Evolutionary conservation across 108 stramenopile species (phyloP).

Genomic region (Cylindrotheca closterium): DNA sequence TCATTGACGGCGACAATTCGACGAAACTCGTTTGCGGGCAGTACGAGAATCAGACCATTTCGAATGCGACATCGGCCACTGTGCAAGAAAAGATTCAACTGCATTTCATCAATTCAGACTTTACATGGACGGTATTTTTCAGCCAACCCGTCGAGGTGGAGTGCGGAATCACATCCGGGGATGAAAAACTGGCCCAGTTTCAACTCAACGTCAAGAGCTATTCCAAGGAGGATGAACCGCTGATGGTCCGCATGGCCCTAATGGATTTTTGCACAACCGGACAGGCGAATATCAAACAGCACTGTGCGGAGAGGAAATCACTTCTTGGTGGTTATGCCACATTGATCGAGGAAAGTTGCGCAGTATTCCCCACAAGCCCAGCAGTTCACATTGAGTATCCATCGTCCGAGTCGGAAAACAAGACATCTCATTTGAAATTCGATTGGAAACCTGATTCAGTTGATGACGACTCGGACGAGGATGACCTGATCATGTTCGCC

Average conservation of each 20-base stretch:
- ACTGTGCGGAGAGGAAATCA: constrained; percentile 34
- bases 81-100: constrained; percentile 56
- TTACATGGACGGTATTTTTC: constrained; percentile 86
- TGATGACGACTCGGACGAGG: constrained; percentile 29
- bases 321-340: constrained; percentile 14
- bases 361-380: constrained; percentile 51
- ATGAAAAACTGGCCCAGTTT: neutral
- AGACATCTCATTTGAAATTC: constrained; percentile 3
- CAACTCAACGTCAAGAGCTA: neutral
- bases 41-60: constrained; percentile 10
- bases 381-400: constrained; percentile 19
- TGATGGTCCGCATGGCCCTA: constrained; percentile 76
- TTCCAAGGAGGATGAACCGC: constrained; percentile 12
- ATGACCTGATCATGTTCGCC: constrained; percentile 62
- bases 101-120: constrained; percentile 59
- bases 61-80: constrained; percentile 3
- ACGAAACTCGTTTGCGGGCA: constrained; percentile 5
- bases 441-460: constrained; percentile 19
- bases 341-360: constrained; percentile 42
- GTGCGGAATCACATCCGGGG: constrained; percentile 22
- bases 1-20: neutral
- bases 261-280: constrained; percentile 85
- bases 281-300: constrained; percentile 30
- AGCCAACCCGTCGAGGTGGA: constrained; percentile 56
- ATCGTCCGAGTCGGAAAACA: constrained; percentile 32